These are phyloP conservation scores for Buxus sempervirens DNA, from an alignment of 164 flowering plant species.

Conservation along the genomic window DNA sequence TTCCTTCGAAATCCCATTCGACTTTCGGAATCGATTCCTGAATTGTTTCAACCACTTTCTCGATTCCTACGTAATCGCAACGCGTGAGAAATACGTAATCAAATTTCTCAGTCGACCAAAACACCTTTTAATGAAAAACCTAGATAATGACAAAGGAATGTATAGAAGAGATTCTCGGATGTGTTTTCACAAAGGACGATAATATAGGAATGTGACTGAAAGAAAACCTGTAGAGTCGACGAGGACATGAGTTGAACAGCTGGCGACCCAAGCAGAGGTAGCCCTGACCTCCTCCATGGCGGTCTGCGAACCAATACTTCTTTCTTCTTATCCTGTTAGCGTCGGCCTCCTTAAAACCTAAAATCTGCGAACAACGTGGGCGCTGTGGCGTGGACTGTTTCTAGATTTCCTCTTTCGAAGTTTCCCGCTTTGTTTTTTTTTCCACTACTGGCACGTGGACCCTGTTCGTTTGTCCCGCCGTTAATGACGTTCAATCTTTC, in stretches of 20 bases:
- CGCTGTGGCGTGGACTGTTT: not conserved
- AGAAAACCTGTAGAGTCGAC: constrained; percentile 58
- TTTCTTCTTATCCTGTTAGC: no score
- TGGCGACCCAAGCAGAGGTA: constrained; percentile 73
- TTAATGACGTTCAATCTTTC: no score
- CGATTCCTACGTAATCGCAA: constrained; percentile 52
- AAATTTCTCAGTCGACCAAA: not conserved
- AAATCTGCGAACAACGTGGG: not conserved
- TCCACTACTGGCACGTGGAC: no score
- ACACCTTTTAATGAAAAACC: not conserved
- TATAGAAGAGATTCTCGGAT: not conserved
- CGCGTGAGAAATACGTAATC: not conserved
- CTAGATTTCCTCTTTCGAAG: not conserved
- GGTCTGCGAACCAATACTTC: not conserved
- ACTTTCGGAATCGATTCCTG: constrained; percentile 71
- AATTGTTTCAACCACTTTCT: constrained; percentile 60
- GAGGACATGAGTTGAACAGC: constrained; percentile 62
- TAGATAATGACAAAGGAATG: not conserved
- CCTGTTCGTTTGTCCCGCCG: no score
- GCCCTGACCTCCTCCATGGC: constrained; percentile 76
- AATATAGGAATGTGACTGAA: not conserved
- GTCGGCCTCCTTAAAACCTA: no score
- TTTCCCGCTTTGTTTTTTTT: not conserved
- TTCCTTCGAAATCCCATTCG: constrained; percentile 95
- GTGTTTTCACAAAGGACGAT: not conserved